Evolutionary conservation across 345 rosid genomes (phyloP).

Genomic region (Linum tenue): DNA sequence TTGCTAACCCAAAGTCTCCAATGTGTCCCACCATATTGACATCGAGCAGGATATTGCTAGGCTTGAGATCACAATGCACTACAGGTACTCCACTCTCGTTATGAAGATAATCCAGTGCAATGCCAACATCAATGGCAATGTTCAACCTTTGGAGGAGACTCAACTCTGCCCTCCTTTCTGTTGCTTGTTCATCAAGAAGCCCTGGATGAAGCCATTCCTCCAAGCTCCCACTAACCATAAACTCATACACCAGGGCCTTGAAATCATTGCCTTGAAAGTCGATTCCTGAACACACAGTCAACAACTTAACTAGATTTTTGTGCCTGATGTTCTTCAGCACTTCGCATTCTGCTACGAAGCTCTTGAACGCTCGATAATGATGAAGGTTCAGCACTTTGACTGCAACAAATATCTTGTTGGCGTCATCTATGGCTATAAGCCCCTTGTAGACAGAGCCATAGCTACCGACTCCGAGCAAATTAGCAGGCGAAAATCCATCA

Average conservation of each 20-base stretch:
- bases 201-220: background rate
- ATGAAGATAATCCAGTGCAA: slow-evolving; percentile 14
- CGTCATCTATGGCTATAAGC: background rate
- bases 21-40: slow-evolving; percentile 9
- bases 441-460: background rate
- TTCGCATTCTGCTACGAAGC: background rate
- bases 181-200: background rate
- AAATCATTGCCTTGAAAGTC: background rate
- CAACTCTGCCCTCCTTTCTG: slow-evolving; percentile 5
- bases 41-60: slow-evolving; percentile 13
- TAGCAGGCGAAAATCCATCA: background rate
- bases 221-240: background rate
- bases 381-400: background rate
- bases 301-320: background rate
- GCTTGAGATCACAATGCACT: slow-evolving; percentile 14
- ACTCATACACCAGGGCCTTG: background rate
- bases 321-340: background rate
- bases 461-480: background rate
- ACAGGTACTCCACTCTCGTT: background rate
- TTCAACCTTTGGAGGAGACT: slow-evolving; percentile 7
- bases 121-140: slow-evolving; percentile 12
- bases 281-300: background rate
- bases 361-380: background rate
- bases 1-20: slow-evolving; percentile 13
- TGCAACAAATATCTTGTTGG: background rate